A percentile compares a stretch with the other conserved stretches of the same genome.
These are phyloP conservation scores for Microcera coccophila DNA, from an alignment of 2,329 filamentous ascomycete genomes.

Conservation along the genomic window DNA sequence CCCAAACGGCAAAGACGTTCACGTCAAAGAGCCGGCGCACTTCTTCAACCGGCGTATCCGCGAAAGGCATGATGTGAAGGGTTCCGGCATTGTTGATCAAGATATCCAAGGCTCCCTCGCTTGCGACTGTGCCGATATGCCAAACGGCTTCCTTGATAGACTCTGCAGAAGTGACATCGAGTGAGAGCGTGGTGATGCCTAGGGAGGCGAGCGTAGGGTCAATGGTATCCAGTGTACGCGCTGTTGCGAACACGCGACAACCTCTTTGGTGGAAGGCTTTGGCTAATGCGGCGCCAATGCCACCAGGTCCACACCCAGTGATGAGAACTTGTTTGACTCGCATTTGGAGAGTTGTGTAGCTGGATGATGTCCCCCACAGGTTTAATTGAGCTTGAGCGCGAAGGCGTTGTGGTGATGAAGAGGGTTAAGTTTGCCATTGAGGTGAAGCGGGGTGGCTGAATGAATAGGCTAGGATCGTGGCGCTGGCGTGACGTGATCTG, in stretches of 20 bases:
- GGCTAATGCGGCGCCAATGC: conserved; percentile 10
- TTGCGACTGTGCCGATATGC: background rate
- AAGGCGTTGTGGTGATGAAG: no score
- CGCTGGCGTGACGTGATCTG: no score
- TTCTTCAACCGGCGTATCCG: conserved; percentile 4
- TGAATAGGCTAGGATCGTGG: no score
- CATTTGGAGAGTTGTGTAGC: no score
- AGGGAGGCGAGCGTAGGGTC: conserved; percentile 1
- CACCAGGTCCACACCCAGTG: conserved; percentile 9
- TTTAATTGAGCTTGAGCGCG: no score
- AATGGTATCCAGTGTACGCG: conserved; percentile 3
- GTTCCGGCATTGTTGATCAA: conserved; percentile 6
- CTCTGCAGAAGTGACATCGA: conserved; percentile 2
- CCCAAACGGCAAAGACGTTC: conserved; percentile 6
- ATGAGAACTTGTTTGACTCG: conserved; percentile 4
- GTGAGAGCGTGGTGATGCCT: conserved; percentile 2
- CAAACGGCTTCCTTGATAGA: conserved; percentile 1
- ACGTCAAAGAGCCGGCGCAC: conserved; percentile 7
- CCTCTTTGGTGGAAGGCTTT: conserved; percentile 5
- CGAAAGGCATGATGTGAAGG: conserved; percentile 9
- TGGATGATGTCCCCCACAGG: no score
- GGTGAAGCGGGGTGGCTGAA: no score
- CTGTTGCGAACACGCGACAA: conserved; percentile 8
- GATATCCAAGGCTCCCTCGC: conserved; percentile 1
- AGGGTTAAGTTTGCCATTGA: no score